phyloP scores from a whole-genome alignment of 495 filamentous ascomycete species.

The Neurospora sp. region DNA sequence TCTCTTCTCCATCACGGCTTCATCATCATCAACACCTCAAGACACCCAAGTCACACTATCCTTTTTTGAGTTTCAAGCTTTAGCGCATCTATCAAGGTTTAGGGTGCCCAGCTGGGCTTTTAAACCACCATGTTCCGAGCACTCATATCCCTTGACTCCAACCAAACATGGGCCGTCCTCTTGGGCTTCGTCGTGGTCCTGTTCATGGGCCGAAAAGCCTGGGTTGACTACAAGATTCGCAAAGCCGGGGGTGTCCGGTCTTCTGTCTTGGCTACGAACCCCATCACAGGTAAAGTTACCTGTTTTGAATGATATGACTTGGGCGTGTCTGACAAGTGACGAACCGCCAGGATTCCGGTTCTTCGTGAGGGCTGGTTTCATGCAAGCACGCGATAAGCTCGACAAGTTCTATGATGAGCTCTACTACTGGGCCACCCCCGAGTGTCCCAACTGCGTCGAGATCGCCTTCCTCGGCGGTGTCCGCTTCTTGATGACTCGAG shows the following conservation, averaged over 20 bases:
- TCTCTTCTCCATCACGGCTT: background rate
- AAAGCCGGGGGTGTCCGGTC: slow-evolving; percentile 12
- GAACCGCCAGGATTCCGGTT: slow-evolving; percentile 8
- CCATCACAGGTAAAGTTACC: slow-evolving; percentile 9
- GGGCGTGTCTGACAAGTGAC: background rate
- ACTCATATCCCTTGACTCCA: background rate
- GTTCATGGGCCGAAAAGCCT: slow-evolving; percentile 2
- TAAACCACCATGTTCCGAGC: slow-evolving; percentile 1
- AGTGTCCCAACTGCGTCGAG: slow-evolving; percentile 30
- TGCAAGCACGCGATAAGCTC: slow-evolving; percentile 23
- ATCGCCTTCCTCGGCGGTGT: slow-evolving; percentile 18
- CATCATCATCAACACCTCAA: background rate
- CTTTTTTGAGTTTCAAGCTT: background rate
- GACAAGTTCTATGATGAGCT: slow-evolving; percentile 22
- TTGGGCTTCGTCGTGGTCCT: slow-evolving; percentile 5
- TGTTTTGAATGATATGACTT: background rate
- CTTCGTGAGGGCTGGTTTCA: slow-evolving; percentile 10
- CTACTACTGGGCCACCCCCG: slow-evolving; percentile 20
- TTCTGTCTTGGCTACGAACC: slow-evolving; percentile 14
- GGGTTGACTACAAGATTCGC: slow-evolving; percentile 12
- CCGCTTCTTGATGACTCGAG: slow-evolving; percentile 39
- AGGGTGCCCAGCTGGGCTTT: background rate
- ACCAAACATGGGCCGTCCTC: slow-evolving; percentile 1
- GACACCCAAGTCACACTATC: background rate
- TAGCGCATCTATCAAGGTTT: background rate